These are phyloP conservation scores for Smithsoniella earleae DNA, from an alignment of 163 green algal genomes.

Conservation along the genomic window DNA sequence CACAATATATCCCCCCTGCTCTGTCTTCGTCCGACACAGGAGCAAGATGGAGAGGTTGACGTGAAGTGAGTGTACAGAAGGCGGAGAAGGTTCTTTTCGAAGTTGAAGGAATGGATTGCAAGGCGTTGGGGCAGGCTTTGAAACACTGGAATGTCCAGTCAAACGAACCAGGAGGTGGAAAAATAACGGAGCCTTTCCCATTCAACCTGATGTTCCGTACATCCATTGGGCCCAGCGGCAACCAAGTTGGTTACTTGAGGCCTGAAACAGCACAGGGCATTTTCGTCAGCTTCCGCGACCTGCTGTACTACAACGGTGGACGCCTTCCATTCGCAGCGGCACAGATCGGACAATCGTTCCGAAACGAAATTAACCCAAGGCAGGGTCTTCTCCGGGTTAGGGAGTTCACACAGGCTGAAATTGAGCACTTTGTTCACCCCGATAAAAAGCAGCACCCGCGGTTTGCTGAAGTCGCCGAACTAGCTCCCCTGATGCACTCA, in stretches of 20 bases:
- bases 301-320: slow-evolving; percentile 95
- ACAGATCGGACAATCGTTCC: slow-evolving; percentile 91
- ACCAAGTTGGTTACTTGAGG: slow-evolving; percentile 82
- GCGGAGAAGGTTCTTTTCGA: background rate
- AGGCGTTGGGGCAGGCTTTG: background rate
- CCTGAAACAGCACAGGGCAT: slow-evolving; percentile 96
- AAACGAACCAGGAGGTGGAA: slow-evolving; percentile 31
- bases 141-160: slow-evolving; percentile 19
- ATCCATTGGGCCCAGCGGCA: slow-evolving; percentile 82
- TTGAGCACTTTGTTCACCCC: slow-evolving; percentile 96
- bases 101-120: slow-evolving; percentile 28
- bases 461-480: slow-evolving; percentile 69
- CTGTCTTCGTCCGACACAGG: too few species aligned
- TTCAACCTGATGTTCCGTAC: slow-evolving; percentile 99
- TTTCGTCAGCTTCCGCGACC: slow-evolving; percentile 98
- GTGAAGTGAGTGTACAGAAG: too few species aligned
- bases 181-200: slow-evolving; percentile 78
- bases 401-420: slow-evolving; percentile 98
- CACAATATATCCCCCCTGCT: too few species aligned
- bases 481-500: slow-evolving; percentile 82
- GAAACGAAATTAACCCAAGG: slow-evolving; percentile 92
- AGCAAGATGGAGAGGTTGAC: too few species aligned
- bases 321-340: slow-evolving; percentile 96
- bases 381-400: slow-evolving; percentile 87
- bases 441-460: slow-evolving; percentile 87